Conservation (phyloP, 2,329 filamentous ascomycete genomes). For the Calonectria hawksworthii region DNA sequence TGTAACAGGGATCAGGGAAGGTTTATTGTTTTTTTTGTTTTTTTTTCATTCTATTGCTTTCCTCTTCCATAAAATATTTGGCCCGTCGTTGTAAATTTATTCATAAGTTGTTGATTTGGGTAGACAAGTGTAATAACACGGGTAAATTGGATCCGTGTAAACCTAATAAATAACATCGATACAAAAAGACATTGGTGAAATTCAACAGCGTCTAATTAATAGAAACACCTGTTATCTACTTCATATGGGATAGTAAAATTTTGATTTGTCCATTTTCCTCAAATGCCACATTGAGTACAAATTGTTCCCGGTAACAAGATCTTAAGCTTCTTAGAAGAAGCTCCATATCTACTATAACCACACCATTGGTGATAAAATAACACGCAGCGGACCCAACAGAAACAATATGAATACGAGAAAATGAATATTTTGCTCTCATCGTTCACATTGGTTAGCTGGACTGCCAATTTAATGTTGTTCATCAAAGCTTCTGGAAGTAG, state of each 20-base stretch:
- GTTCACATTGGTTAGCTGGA: neutral
- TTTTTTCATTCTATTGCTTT: neutral
- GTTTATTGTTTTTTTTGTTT: neutral
- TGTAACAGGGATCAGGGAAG: too few species aligned
- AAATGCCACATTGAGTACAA: neutral
- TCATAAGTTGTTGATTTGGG: neutral
- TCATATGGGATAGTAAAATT: neutral
- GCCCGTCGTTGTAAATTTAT: neutral
- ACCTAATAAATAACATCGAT: too few species aligned
- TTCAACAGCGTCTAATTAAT: neutral
- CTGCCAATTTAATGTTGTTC: neutral
- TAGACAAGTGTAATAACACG: too few species aligned
- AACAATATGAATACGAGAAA: too few species aligned
- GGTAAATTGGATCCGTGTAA: too few species aligned
- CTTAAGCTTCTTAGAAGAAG: neutral
- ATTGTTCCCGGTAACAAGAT: neutral
- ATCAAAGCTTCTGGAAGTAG: neutral
- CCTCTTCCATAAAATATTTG: too few species aligned
- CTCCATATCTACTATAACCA: neutral
- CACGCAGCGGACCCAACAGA: too few species aligned
- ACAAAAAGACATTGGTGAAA: neutral
- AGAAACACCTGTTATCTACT: neutral
- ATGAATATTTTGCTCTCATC: too few species aligned
- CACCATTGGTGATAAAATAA: too few species aligned
- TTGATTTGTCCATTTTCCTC: neutral